Evolutionary conservation across 768 basidiomycete species (phyloP).

Genomic region (Sistotremastrum suecicum): DNA sequence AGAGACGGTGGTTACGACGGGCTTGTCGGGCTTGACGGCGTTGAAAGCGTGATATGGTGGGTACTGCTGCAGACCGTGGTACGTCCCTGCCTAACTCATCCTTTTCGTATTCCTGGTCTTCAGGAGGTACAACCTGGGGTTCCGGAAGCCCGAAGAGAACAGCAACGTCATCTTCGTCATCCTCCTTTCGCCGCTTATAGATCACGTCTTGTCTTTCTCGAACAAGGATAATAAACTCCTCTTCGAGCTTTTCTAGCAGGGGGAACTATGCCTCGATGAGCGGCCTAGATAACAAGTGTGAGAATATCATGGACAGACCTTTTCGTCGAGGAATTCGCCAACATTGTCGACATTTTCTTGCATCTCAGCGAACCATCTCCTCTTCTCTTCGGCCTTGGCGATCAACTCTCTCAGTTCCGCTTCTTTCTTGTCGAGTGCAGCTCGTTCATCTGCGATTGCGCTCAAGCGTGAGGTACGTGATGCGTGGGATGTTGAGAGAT

Average conservation of each 20-base stretch:
- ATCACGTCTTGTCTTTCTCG: constrained; percentile 64
- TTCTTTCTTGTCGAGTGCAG: constrained; percentile 52
- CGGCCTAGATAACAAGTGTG: constrained; percentile 1
- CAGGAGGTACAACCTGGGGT: constrained; percentile 16
- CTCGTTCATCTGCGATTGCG: constrained; percentile 46
- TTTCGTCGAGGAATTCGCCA: constrained; percentile 78
- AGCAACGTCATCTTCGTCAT: constrained; percentile 72
- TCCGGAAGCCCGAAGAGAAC: constrained; percentile 45
- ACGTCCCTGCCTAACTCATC: constrained; percentile 51
- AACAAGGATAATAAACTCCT: constrained; percentile 57
- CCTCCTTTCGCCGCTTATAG: constrained; percentile 46
- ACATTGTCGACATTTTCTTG: constrained; percentile 71
- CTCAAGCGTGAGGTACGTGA: constrained; percentile 41
- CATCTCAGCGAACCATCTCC: constrained; percentile 71
- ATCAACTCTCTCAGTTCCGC: constrained; percentile 65
- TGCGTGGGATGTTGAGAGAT: constrained; percentile 55
- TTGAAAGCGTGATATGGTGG: constrained; percentile 31
- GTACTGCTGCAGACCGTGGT: constrained; percentile 27
- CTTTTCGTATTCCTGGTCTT: constrained; percentile 18
- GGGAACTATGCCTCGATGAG: constrained; percentile 43
- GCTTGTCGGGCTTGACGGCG: constrained; percentile 43
- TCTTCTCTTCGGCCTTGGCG: constrained; percentile 56
- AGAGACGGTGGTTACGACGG: constrained; percentile 35
- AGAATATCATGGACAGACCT: constrained; percentile 31
- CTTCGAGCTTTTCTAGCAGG: constrained; percentile 60